Conservation (phyloP, 257 asterid genomes). For the Solanum pimpinellifolium region DNA sequence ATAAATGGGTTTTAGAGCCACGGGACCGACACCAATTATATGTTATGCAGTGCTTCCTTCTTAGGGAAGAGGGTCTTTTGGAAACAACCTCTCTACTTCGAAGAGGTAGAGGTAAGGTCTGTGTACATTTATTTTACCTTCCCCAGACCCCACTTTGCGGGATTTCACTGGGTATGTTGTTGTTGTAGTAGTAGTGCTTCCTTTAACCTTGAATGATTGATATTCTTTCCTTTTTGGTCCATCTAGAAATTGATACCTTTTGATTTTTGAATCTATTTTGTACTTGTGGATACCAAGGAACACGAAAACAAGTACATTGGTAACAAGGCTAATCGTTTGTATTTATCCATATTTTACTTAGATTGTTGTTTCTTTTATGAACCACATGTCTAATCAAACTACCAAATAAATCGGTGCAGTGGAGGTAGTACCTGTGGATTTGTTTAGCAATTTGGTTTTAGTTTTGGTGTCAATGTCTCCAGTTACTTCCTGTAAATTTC, state of each 20-base stretch:
- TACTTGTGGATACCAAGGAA: background rate
- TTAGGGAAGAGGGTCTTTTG: background rate
- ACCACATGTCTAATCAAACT: background rate
- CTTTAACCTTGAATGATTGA: background rate
- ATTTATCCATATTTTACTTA: background rate
- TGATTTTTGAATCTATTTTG: background rate
- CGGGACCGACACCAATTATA: background rate
- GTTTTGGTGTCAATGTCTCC: background rate
- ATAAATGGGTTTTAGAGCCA: background rate
- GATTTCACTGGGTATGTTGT: background rate
- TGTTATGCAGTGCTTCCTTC: background rate
- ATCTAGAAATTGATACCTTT: background rate
- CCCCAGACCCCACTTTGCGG: background rate
- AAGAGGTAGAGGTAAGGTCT: background rate
- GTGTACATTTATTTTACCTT: background rate
- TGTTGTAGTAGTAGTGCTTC: background rate
- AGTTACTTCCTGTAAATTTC: background rate
- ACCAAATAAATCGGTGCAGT: background rate
- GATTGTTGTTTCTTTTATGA: background rate
- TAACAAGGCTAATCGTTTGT: background rate
- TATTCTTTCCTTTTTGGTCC: background rate
- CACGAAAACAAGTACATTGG: background rate
- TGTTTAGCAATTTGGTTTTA: background rate
- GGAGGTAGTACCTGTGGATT: background rate
- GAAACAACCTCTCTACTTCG: background rate